A percentile compares a stretch with the other conserved stretches of the same genome.
Evolutionary conservation across 345 rosid species (phyloP).

Genomic region (Pseudoturritis turrita): DNA sequence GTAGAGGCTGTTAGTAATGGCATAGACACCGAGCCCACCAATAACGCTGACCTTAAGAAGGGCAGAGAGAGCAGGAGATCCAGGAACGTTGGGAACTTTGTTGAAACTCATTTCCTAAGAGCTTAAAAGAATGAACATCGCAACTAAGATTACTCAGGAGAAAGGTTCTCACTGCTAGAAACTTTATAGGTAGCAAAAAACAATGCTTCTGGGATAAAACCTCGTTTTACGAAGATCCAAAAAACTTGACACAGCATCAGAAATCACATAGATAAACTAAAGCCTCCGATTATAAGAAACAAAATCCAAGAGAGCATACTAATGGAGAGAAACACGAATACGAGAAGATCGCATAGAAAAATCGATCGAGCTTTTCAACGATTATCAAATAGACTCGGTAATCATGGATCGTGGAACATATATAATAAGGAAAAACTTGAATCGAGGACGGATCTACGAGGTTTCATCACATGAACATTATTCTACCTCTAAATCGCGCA

Average conservation of each 20-base stretch:
- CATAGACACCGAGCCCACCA: slow-evolving; percentile 36
- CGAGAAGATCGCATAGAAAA: background rate
- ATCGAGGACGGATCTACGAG: background rate
- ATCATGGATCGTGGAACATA: background rate
- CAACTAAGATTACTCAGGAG: background rate
- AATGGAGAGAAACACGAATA: background rate
- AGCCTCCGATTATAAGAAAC: background rate
- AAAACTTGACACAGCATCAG: background rate
- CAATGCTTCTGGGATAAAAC: background rate
- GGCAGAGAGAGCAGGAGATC: slow-evolving; percentile 33
- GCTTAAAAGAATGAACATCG: background rate
- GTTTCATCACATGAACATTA: background rate
- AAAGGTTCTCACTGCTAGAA: background rate
- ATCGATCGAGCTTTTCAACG: background rate
- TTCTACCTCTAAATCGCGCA: background rate
- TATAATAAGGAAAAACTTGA: background rate
- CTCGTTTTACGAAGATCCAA: background rate
- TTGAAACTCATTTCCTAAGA: slow-evolving; percentile 31
- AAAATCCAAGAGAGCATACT: background rate
- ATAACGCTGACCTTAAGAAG: slow-evolving; percentile 31
- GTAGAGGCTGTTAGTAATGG: slow-evolving; percentile 28
- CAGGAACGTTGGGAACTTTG: slow-evolving; percentile 36
- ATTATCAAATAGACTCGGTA: background rate
- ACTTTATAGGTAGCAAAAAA: background rate
- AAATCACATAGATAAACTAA: background rate